Evolutionary conservation across 1,284 basidiomycete genomes (phyloP).

Genomic region (Rhodotorula sp.): DNA sequence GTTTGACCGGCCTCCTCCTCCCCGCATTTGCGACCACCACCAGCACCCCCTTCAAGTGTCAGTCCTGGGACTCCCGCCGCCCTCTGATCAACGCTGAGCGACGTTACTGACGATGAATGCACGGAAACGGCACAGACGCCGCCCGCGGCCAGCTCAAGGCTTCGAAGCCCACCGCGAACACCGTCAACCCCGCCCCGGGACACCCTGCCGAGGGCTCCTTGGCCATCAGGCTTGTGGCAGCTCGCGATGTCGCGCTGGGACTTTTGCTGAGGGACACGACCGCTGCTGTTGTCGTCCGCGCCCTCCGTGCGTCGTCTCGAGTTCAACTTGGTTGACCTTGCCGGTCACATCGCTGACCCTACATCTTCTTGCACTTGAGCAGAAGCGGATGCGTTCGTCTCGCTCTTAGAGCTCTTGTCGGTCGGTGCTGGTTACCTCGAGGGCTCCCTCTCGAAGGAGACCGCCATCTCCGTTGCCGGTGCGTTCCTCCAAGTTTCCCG

Average conservation of each 20-base stretch:
- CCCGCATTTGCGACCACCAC: conserved; percentile 29
- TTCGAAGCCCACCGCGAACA: conserved; percentile 30
- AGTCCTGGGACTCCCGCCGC: not conserved
- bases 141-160: conserved; percentile 16
- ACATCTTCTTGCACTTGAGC: not conserved
- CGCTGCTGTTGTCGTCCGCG: conserved; percentile 41
- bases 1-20: conserved; percentile 26
- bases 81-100: too few relatives aligned
- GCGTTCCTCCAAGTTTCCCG: not conserved
- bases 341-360: not conserved
- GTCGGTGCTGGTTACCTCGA: conserved; percentile 39
- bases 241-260: conserved; percentile 40
- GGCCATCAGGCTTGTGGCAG: conserved; percentile 34
- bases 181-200: conserved; percentile 18
- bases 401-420: conserved; percentile 26
- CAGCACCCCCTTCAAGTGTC: conserved; percentile 25
- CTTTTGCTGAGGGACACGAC: conserved; percentile 41
- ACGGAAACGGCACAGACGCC: not conserved
- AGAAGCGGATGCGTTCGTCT: conserved; percentile 23
- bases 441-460: conserved; percentile 39
- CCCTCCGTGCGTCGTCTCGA: conserved; percentile 27
- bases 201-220: conserved; percentile 24
- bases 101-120: not conserved
- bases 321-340: too few relatives aligned
- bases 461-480: conserved; percentile 4